Percentiles rank a stretch among this genome's conserved stretches.
These are phyloP conservation scores for Beauveria sp. DNA, from an alignment of 2,329 filamentous ascomycete species.

Conservation along the genomic window DNA sequence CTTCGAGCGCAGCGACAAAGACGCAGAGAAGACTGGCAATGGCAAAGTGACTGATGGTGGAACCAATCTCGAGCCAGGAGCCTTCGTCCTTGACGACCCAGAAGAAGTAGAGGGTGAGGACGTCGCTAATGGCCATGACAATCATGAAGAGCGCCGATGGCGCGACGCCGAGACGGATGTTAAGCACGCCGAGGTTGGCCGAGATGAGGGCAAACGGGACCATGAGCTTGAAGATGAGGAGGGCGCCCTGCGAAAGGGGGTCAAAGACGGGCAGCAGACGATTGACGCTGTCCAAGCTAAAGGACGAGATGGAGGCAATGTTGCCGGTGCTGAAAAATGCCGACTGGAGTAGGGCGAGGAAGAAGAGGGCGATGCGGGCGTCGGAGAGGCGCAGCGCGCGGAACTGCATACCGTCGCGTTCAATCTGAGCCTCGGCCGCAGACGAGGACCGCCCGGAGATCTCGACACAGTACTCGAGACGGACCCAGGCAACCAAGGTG, in stretches of 20 bases:
- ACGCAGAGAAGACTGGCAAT: slow-evolving; percentile 86
- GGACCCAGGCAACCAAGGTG: slow-evolving; percentile 80
- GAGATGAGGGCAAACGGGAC: slow-evolving; percentile 90
- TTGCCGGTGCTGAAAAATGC: slow-evolving; percentile 98
- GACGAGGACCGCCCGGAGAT: neutral
- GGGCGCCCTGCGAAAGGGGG: slow-evolving; percentile 81
- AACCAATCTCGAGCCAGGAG: slow-evolving; percentile 95
- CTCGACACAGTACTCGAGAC: slow-evolving; percentile 71
- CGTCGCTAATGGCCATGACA: slow-evolving; percentile 84
- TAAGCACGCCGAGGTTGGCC: slow-evolving; percentile 89
- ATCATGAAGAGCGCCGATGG: slow-evolving; percentile 90
- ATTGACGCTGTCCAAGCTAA: slow-evolving; percentile 83
- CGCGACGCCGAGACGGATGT: slow-evolving; percentile 72
- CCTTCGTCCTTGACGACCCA: slow-evolving; percentile 96
- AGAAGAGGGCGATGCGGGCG: slow-evolving; percentile 82
- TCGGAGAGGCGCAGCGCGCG: slow-evolving; percentile 75
- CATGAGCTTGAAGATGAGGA: slow-evolving; percentile 83
- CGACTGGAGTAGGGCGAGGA: slow-evolving; percentile 88
- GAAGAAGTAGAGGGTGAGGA: slow-evolving; percentile 93
- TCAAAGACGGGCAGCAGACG: slow-evolving; percentile 88
- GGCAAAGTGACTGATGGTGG: slow-evolving; percentile 89
- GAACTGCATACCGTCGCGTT: slow-evolving; percentile 21
- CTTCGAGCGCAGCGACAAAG: slow-evolving; percentile 83
- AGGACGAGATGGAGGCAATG: slow-evolving; percentile 86
- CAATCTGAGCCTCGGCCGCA: slow-evolving; percentile 11